phyloP scores from a whole-genome alignment of 164 flowering plant species.

The Nymphaea colorata region DNA sequence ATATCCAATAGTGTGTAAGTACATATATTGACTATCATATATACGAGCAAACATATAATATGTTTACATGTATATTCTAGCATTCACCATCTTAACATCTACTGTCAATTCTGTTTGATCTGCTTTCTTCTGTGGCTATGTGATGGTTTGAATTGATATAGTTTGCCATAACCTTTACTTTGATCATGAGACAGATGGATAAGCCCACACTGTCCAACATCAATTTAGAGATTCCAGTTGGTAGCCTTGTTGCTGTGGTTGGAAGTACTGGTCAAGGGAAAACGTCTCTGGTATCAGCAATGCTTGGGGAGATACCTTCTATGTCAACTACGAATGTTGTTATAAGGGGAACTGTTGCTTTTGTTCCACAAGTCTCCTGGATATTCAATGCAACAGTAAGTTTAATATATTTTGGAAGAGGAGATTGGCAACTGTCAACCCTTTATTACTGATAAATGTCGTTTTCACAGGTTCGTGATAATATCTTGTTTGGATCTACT shows the following conservation, averaged over 20 bases:
- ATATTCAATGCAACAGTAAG: conserved; percentile 96
- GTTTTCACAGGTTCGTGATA: conserved; percentile 71
- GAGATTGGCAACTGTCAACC: too few relatives aligned
- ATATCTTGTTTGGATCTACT: conserved; percentile 78
- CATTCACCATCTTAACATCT: too few relatives aligned
- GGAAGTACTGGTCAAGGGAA: conserved; percentile 99
- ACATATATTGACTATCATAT: too few relatives aligned
- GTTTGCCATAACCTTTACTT: too few relatives aligned
- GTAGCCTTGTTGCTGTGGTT: conserved; percentile 88
- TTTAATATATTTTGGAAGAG: conserved; percentile 5
- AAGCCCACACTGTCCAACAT: conserved; percentile 72
- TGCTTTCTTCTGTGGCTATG: too few relatives aligned
- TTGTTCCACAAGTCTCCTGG: conserved; percentile 98
- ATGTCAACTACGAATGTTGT: conserved; percentile 46
- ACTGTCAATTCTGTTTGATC: too few relatives aligned
- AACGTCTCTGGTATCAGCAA: conserved; percentile 93
- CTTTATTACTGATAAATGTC: too few relatives aligned
- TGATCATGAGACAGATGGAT: conserved; percentile 44
- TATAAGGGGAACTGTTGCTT: conserved; percentile 81
- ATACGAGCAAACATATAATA: too few relatives aligned
- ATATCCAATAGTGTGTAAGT: too few relatives aligned
- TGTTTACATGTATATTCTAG: too few relatives aligned
- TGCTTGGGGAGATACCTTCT: conserved; percentile 94
- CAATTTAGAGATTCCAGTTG: conserved; percentile 80
- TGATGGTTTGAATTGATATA: too few relatives aligned